These are phyloP conservation scores for Cyberlindnera euphorbiae DNA, from an alignment of 805 yeast genomes.

Conservation along the genomic window DNA sequence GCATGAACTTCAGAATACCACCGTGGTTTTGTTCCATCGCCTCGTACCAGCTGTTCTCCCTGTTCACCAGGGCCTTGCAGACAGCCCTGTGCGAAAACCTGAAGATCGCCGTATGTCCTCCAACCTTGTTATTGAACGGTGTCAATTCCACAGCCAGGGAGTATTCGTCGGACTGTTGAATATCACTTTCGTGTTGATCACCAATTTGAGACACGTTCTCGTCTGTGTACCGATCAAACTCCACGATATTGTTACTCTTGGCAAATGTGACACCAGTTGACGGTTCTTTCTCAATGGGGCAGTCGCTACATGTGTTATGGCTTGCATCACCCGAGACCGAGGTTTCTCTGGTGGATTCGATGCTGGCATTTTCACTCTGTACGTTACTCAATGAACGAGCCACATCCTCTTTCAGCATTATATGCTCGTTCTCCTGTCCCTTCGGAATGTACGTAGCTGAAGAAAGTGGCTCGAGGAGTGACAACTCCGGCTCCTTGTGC, in stretches of 20 bases:
- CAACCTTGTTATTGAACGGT: constrained; percentile 92
- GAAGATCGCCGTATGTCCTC: constrained; percentile 97
- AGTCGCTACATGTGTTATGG: no score
- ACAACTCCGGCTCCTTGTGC: constrained; percentile 6
- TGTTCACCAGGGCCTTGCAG: constrained; percentile 84
- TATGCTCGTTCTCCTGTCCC: constrained; percentile 32
- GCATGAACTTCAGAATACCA: constrained; percentile 80
- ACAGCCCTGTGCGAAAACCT: constrained; percentile 88
- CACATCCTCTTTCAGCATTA: constrained; percentile 13
- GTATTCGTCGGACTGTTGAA: constrained; percentile 36
- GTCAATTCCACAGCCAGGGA: constrained; percentile 83
- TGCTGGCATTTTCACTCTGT: constrained; percentile 2
- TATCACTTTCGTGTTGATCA: not conserved
- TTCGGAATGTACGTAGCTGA: constrained; percentile 73
- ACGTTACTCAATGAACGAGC: constrained; percentile 5
- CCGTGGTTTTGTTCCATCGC: constrained; percentile 74
- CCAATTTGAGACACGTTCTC: constrained; percentile 4
- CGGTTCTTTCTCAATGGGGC: no score
- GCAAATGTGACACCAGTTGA: constrained; percentile 14
- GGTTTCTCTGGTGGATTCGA: constrained; percentile 3
- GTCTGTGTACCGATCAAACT: constrained; percentile 8
- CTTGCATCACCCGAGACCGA: no score
- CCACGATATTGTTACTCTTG: constrained; percentile 8
- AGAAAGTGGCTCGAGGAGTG: constrained; percentile 51
- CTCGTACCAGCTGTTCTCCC: constrained; percentile 92